Percentiles rank a stretch among this genome's conserved stretches.
phyloP scores from a whole-genome alignment of 345 rosid species.

The Turnera subulata region DNA sequence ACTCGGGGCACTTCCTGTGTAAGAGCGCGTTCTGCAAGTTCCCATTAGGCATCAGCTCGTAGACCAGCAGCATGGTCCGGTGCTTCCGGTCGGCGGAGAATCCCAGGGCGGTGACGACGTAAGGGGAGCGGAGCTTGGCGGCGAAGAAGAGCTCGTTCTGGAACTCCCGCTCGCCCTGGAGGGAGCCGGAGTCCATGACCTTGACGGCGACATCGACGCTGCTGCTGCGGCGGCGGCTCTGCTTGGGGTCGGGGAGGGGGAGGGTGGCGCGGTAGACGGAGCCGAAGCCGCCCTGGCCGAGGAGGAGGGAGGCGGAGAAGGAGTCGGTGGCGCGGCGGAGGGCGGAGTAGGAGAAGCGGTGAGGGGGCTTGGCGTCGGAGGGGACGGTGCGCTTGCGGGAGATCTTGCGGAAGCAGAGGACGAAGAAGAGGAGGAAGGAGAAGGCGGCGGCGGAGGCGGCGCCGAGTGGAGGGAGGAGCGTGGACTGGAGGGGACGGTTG shows the following conservation, averaged over 20 bases:
- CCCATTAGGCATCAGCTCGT: conserved; percentile 82
- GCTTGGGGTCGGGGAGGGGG: conserved; percentile 9
- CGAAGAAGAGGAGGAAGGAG: conserved; percentile 39
- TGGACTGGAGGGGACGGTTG: conserved; percentile 31
- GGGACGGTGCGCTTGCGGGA: conserved; percentile 74
- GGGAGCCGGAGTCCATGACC: conserved; percentile 87
- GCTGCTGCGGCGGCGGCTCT: too few relatives aligned
- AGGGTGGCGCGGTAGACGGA: conserved; percentile 68
- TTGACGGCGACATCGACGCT: conserved; percentile 76
- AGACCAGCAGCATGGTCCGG: conserved; percentile 60
- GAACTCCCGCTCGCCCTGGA: conserved; percentile 93
- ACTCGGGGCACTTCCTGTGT: conserved; percentile 58
- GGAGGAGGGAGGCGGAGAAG: conserved; percentile 65
- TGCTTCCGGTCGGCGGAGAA: conserved; percentile 68
- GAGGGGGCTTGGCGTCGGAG: conserved; percentile 48
- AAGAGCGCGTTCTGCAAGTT: conserved; percentile 86
- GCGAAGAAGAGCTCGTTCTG: conserved; percentile 86
- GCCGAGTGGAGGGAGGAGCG: conserved; percentile 34
- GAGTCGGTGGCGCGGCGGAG: conserved; percentile 78
- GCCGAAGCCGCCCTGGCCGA: conserved; percentile 98
- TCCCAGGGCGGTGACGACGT: conserved; percentile 63
- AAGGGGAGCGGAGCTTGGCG: conserved; percentile 55
- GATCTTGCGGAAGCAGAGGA: conserved; percentile 62
- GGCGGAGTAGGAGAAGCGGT: conserved; percentile 65
- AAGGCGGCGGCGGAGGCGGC: conserved; percentile 42